phyloP scores from a whole-genome alignment of 164 flowering plant species.

The Annona squamosa region DNA sequence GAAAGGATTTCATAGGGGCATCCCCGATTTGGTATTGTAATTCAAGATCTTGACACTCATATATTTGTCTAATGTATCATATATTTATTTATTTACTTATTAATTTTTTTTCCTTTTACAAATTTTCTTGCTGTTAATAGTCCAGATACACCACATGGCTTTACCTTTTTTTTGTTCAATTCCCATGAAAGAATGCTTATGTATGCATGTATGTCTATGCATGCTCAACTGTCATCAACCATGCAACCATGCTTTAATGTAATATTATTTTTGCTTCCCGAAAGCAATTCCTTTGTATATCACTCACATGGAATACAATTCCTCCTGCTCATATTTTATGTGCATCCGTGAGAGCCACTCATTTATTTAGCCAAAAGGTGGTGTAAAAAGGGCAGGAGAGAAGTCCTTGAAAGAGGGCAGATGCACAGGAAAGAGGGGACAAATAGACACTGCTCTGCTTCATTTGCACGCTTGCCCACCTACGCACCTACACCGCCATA shows the following conservation, averaged over 20 bases:
- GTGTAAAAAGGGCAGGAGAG: conserved; percentile 2
- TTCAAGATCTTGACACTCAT: too few relatives aligned
- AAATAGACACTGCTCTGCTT: conserved; percentile 31
- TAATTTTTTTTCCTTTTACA: too few relatives aligned
- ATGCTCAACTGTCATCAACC: neutral
- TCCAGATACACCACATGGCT: too few relatives aligned
- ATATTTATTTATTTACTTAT: too few relatives aligned
- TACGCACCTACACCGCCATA: conserved; percentile 13
- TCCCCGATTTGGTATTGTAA: too few relatives aligned
- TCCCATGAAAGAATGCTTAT: too few relatives aligned
- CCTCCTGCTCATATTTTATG: neutral
- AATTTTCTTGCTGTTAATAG: too few relatives aligned
- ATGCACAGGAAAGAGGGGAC: conserved; percentile 36
- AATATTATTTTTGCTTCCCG: neutral
- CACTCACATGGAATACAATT: conserved; percentile 6
- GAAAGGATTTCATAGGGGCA: too few relatives aligned
- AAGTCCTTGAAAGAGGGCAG: conserved; percentile 29
- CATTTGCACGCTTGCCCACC: conserved; percentile 33
- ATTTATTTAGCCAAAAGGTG: conserved; percentile 10
- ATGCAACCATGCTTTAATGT: neutral
- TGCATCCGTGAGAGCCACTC: neutral
- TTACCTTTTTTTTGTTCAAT: too few relatives aligned
- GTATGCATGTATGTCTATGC: neutral
- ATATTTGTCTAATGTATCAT: too few relatives aligned
- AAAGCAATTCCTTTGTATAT: conserved; percentile 4